phyloP scores from a whole-genome alignment of 2,329 filamentous ascomycete species.

The Botrytis fragariae region DNA sequence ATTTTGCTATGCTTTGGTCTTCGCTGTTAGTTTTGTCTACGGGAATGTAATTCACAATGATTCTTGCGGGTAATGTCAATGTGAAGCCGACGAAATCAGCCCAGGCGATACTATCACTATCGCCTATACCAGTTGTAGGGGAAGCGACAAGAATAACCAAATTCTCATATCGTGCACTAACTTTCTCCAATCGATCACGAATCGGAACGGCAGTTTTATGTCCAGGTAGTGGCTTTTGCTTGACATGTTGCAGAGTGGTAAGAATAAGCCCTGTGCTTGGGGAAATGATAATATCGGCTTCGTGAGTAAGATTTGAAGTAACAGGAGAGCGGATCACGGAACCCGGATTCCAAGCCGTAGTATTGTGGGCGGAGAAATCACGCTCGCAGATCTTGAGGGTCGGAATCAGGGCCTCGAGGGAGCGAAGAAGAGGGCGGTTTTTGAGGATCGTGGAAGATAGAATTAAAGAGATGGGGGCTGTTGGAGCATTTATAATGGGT shows the following conservation, averaged over 20 bases:
- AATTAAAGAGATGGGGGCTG: constrained; percentile 45
- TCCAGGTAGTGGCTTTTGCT: constrained; percentile 69
- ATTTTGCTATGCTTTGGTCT: constrained; percentile 49
- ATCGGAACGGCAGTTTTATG: constrained; percentile 49
- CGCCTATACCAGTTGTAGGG: constrained; percentile 38
- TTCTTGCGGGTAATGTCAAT: constrained; percentile 40
- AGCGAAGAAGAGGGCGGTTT: constrained; percentile 48
- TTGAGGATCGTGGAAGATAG: constrained; percentile 49
- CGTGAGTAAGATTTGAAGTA: constrained; percentile 45
- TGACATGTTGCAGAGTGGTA: constrained; percentile 68
- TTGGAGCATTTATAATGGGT: constrained; percentile 23
- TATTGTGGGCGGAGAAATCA: constrained; percentile 50
- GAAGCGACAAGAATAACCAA: constrained; percentile 69
- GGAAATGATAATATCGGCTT: constrained; percentile 73
- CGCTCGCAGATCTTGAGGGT: constrained; percentile 56
- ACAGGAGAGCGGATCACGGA: constrained; percentile 40
- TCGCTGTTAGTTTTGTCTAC: constrained; percentile 35
- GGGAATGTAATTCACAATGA: constrained; percentile 46
- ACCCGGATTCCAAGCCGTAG: constrained; percentile 38
- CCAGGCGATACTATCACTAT: constrained; percentile 31
- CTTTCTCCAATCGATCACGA: constrained; percentile 51
- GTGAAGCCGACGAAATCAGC: constrained; percentile 37
- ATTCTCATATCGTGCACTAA: constrained; percentile 61
- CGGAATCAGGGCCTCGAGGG: constrained; percentile 50
- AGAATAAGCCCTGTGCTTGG: constrained; percentile 66